These are phyloP conservation scores for Stentor roeselii DNA, from an alignment of 73 alveolate species.

Conservation along the genomic window DNA sequence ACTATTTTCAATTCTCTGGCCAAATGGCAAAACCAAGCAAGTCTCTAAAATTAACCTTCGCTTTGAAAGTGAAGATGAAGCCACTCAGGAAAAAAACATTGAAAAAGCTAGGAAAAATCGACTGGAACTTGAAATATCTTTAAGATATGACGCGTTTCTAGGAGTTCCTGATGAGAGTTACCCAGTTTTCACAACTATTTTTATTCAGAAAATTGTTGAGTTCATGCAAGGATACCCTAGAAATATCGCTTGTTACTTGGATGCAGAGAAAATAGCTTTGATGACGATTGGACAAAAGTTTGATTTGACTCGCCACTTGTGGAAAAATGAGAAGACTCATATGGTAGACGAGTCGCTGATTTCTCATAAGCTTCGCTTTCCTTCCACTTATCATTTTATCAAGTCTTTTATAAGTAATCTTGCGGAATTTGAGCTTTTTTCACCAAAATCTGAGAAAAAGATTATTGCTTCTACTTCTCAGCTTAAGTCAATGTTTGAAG, in stretches of 20 bases:
- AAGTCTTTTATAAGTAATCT: background rate
- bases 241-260: background rate
- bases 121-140: conserved; percentile 43
- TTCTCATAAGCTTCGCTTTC: background rate
- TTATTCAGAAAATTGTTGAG: background rate
- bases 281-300: background rate
- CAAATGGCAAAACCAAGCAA: conserved; percentile 34
- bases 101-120: conserved; percentile 41
- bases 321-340: conserved; percentile 25
- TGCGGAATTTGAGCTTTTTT: background rate
- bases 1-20: conserved; percentile 46
- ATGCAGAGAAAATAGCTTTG: background rate
- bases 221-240: background rate
- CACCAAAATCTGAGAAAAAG: no score
- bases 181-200: background rate
- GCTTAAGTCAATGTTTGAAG: no score
- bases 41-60: conserved; percentile 49
- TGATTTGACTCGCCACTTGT: background rate
- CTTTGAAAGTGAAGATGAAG: conserved; percentile 44
- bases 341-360: background rate
- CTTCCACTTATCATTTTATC: background rate
- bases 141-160: conserved; percentile 50
- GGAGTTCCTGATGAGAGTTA: conserved; percentile 24
- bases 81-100: conserved; percentile 39
- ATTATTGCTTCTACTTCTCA: no score